Evolutionary conservation across 257 asterid genomes (phyloP).

Genomic region (Ajuga chamaepitys): DNA sequence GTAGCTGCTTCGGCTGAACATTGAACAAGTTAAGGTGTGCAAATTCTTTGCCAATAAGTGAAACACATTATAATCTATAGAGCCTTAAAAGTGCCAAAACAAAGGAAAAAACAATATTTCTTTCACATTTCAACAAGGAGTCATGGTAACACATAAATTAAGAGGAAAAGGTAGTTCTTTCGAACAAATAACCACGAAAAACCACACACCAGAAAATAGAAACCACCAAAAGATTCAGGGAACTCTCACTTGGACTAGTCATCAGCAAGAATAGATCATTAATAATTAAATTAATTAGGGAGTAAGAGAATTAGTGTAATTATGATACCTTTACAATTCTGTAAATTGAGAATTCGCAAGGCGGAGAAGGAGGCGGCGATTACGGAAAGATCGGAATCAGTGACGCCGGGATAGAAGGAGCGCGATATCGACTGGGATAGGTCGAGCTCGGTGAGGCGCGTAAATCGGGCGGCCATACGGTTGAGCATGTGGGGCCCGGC

Average conservation of each 20-base stretch:
- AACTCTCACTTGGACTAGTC: background rate
- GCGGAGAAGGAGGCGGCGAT: constrained; percentile 61
- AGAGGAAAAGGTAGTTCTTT: background rate
- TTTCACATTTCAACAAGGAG: background rate
- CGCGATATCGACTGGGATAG: constrained; percentile 78
- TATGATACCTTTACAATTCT: constrained; percentile 64
- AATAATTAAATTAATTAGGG: background rate
- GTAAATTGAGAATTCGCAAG: constrained; percentile 47
- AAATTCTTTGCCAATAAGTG: background rate
- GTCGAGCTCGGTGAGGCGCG: constrained; percentile 65
- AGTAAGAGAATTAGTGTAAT: background rate
- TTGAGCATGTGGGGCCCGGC: constrained; percentile 97
- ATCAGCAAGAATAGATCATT: background rate
- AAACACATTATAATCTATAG: background rate
- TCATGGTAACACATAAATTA: background rate
- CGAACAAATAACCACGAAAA: background rate
- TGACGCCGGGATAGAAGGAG: constrained; percentile 90
- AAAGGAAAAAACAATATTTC: background rate
- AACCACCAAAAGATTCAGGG: background rate
- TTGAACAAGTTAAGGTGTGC: background rate
- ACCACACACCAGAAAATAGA: background rate
- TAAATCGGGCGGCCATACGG: constrained; percentile 69
- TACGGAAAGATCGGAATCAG: constrained; percentile 75
- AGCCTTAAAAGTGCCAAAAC: constrained; percentile 1
- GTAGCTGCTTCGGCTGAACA: background rate